These are phyloP conservation scores for Leishmania gerbilli DNA, from an alignment of 208 protist genomes.

Conservation along the genomic window DNA sequence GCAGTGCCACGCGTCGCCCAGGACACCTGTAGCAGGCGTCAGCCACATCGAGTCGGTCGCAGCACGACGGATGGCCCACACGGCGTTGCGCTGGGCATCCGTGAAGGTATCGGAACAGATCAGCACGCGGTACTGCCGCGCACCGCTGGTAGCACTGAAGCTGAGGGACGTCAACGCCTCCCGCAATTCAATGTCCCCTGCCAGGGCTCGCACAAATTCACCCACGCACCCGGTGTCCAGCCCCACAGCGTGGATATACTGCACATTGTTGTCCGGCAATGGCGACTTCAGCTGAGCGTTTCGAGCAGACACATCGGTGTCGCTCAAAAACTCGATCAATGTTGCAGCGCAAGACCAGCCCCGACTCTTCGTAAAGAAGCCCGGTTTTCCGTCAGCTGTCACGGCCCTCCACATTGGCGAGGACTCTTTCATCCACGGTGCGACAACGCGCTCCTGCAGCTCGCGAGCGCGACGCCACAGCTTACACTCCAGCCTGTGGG, in stretches of 20 bases:
- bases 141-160: background rate
- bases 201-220: constrained; percentile 20
- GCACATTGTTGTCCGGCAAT: background rate
- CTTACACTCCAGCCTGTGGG: constrained; percentile 62
- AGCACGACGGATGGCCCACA: constrained; percentile 46
- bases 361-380: background rate
- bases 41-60: constrained; percentile 16
- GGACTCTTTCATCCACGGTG: constrained; percentile 11
- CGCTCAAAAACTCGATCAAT: constrained; percentile 42
- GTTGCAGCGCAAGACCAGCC: constrained; percentile 36
- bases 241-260: constrained; percentile 38
- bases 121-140: constrained; percentile 44
- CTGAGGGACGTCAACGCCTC: background rate
- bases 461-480: constrained; percentile 52
- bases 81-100: constrained; percentile 49
- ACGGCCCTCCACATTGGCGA: background rate
- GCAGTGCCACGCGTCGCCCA: constrained; percentile 48
- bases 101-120: constrained; percentile 52
- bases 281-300: constrained; percentile 1
- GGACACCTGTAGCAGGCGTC: constrained; percentile 34
- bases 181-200: constrained; percentile 3
- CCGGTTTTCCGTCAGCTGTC: background rate
- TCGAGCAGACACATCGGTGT: constrained; percentile 19
- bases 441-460: constrained; percentile 46
- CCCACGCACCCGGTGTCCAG: constrained; percentile 23